phyloP scores from a whole-genome alignment of 2,329 filamentous ascomycete species.

The Claviceps sp. region DNA sequence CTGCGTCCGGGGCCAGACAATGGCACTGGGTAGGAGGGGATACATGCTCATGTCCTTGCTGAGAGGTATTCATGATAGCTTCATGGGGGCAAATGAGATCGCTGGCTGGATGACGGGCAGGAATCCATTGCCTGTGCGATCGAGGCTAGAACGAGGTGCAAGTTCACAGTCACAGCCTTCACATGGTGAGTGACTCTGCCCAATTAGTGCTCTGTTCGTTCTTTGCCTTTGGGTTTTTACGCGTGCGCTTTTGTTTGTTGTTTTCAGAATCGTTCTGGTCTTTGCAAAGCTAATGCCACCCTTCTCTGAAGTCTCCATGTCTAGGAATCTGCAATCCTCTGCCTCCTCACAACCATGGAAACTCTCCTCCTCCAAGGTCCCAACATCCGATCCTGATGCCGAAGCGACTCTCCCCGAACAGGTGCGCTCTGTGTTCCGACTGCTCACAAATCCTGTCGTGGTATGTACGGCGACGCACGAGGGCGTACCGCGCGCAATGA shows the following conservation, averaged over 20 bases:
- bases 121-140: constrained; percentile 1
- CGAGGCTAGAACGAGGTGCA: neutral
- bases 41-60: constrained; percentile 7
- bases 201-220: neutral
- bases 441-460: constrained; percentile 40
- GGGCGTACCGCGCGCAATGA: constrained; percentile 34
- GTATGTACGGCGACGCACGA: constrained; percentile 35
- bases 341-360: constrained; percentile 15
- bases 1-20: neutral
- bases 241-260: neutral
- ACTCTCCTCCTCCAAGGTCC: constrained; percentile 16
- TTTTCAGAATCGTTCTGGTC: neutral
- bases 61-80: constrained; percentile 7
- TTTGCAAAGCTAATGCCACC: neutral
- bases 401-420: constrained; percentile 27
- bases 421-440: constrained; percentile 39
- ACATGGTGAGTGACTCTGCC: neutral
- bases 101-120: constrained; percentile 6
- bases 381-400: constrained; percentile 22
- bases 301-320: neutral
- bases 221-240: neutral
- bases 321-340: constrained; percentile 7
- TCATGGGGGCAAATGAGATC: constrained; percentile 8
- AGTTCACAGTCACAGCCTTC: neutral
- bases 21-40: constrained; percentile 1